These are phyloP conservation scores for Bryum argenteum DNA, from an alignment of 225 moss, liverwort and hornwort species.

Conservation along the genomic window DNA sequence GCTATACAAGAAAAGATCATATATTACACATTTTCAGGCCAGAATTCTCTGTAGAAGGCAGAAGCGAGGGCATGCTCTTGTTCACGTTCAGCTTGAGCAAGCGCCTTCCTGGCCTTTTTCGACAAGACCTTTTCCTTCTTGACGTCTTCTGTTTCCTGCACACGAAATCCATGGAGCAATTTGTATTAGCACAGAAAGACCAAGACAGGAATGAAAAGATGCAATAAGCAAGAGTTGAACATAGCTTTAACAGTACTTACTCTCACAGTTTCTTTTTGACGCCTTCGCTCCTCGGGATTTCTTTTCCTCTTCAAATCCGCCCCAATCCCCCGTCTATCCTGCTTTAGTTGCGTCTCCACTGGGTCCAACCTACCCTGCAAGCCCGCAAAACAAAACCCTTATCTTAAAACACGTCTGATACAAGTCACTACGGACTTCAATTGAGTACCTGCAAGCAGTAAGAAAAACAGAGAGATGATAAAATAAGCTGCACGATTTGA, in stretches of 20 bases:
- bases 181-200: neutral
- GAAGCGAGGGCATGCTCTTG: conserved; percentile 47
- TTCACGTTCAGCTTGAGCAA: conserved; percentile 53
- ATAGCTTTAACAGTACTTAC: conserved; percentile 32
- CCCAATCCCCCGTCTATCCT: conserved; percentile 85
- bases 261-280: conserved; percentile 24
- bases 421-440: neutral
- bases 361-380: conserved; percentile 83
- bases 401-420: neutral
- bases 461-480: conserved; percentile 7
- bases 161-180: conserved; percentile 11
- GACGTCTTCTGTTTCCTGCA: conserved; percentile 35
- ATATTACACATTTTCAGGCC: conserved; percentile 54
- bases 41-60: conserved; percentile 57
- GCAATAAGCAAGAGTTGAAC: neutral
- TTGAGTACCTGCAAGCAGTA: neutral
- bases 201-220: neutral
- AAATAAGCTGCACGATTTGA: neutral
- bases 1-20: conserved; percentile 10
- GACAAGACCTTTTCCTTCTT: conserved; percentile 47
- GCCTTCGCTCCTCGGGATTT: conserved; percentile 37
- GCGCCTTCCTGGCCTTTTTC: conserved; percentile 48
- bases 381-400: neutral
- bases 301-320: conserved; percentile 59
- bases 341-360: conserved; percentile 66